Conservation (phyloP, 208 protist species). For the Vickermania ingenoplastis region DNA sequence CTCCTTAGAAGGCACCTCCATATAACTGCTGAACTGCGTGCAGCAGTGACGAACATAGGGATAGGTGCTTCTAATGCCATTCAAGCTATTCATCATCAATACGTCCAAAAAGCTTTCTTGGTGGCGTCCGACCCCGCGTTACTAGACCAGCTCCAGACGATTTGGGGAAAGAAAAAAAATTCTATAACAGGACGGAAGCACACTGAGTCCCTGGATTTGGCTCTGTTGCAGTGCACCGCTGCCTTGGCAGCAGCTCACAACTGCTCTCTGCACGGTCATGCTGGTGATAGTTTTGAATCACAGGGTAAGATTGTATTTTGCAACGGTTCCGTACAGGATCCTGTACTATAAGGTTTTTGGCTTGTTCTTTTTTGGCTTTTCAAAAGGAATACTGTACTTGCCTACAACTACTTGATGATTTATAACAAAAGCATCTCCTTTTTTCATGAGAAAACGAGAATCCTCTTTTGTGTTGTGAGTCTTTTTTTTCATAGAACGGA, state of each 20-base stretch:
- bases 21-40: constrained; percentile 39
- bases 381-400: no score
- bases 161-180: constrained; percentile 30
- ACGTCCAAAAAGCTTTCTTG: constrained; percentile 31
- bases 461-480: no score
- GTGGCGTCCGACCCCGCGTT: constrained; percentile 34
- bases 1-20: constrained; percentile 32
- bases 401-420: no score
- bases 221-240: constrained; percentile 26
- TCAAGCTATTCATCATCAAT: constrained; percentile 49
- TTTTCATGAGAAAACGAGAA: no score
- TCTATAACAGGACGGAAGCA: constrained; percentile 23
- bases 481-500: no score
- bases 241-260: constrained; percentile 48
- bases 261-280: constrained; percentile 18
- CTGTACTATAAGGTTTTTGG: not conserved
- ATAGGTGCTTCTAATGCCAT: constrained; percentile 15
- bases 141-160: constrained; percentile 39
- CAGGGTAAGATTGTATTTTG: constrained; percentile 14
- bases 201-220: constrained; percentile 7
- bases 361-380: no score
- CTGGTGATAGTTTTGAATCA: not conserved
- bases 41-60: constrained; percentile 27
- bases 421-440: no score
- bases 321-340: constrained; percentile 9